These are phyloP conservation scores for Tetradesmus obliquus DNA, from an alignment of 139 green algal genomes.

Conservation along the genomic window DNA sequence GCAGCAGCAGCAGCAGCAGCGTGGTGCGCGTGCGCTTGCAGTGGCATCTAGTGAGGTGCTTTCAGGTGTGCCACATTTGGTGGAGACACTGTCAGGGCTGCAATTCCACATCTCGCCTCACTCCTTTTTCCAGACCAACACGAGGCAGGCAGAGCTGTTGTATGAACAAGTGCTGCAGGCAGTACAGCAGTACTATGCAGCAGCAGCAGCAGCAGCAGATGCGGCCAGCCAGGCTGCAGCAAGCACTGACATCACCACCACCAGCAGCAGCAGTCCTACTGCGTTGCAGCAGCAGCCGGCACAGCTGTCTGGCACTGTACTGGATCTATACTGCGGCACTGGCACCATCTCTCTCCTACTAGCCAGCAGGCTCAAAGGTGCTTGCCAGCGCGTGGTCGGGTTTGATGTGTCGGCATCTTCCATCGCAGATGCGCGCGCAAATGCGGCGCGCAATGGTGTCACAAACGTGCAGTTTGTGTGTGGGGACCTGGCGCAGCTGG, in stretches of 20 bases:
- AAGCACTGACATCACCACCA: background rate
- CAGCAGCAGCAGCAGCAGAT: background rate
- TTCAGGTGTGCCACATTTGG: constrained; percentile 34
- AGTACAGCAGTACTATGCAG: constrained; percentile 18
- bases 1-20: constrained; percentile 28
- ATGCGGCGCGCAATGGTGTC: constrained; percentile 83
- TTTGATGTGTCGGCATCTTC: constrained; percentile 14
- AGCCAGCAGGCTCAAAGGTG: background rate
- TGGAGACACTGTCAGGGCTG: constrained; percentile 68
- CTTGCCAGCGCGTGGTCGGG: background rate
- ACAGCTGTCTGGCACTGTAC: background rate
- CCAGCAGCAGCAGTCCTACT: background rate
- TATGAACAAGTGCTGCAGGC: constrained; percentile 3
- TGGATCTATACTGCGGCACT: constrained; percentile 21
- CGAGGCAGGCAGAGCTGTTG: constrained; percentile 64
- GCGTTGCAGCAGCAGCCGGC: background rate
- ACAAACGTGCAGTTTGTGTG: constrained; percentile 77
- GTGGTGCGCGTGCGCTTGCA: background rate
- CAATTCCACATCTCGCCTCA: constrained; percentile 74
- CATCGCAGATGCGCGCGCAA: constrained; percentile 56
- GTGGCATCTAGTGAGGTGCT: constrained; percentile 22
- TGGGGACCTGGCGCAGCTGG: constrained; percentile 38
- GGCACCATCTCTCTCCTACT: background rate
- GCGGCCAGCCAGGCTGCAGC: background rate
- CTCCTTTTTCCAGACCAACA: constrained; percentile 92